Conservation (phyloP, 139 green algal species). For the Marvania coccoides region DNA sequence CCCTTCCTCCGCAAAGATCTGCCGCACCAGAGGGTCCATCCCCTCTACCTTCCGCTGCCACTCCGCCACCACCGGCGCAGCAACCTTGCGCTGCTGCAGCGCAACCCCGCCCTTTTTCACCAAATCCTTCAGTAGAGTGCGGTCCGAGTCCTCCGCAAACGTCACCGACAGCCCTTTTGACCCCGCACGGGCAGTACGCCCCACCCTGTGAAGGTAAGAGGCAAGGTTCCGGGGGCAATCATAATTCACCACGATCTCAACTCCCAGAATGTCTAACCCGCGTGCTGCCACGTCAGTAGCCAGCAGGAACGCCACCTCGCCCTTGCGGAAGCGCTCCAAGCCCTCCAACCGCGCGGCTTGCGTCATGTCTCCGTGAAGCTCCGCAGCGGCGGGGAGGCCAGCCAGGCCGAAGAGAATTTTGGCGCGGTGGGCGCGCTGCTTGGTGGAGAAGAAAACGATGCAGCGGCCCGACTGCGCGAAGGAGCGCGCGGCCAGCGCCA, state of each 20-base stretch:
- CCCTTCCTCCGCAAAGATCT: constrained; percentile 54
- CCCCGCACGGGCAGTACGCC: constrained; percentile 89
- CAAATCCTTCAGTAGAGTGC: constrained; percentile 79
- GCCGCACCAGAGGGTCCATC: constrained; percentile 22
- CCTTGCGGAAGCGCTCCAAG: constrained; percentile 73
- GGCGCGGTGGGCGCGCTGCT: constrained; percentile 78
- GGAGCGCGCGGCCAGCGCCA: constrained; percentile 68
- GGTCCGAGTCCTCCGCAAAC: constrained; percentile 75
- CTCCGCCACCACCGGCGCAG: constrained; percentile 31
- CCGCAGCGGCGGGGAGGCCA: constrained; percentile 62
- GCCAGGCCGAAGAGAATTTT: constrained; percentile 93
- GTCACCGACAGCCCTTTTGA: constrained; percentile 72
- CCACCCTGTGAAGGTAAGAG: constrained; percentile 79
- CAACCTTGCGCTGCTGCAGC: constrained; percentile 64
- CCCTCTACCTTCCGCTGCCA: constrained; percentile 63
- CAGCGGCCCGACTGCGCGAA: constrained; percentile 50
- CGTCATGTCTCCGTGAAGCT: constrained; percentile 96
- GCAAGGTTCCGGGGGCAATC: constrained; percentile 49
- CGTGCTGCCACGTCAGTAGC: constrained; percentile 85
- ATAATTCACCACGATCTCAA: constrained; percentile 73
- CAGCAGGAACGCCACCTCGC: constrained; percentile 65
- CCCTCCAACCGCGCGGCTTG: constrained; percentile 79
- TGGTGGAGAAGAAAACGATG: constrained; percentile 92
- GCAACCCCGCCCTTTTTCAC: constrained; percentile 52
- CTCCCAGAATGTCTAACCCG: constrained; percentile 91